Evolutionary conservation across 208 protist genomes (phyloP).

Genomic region (Trypanosoma theileri): DNA sequence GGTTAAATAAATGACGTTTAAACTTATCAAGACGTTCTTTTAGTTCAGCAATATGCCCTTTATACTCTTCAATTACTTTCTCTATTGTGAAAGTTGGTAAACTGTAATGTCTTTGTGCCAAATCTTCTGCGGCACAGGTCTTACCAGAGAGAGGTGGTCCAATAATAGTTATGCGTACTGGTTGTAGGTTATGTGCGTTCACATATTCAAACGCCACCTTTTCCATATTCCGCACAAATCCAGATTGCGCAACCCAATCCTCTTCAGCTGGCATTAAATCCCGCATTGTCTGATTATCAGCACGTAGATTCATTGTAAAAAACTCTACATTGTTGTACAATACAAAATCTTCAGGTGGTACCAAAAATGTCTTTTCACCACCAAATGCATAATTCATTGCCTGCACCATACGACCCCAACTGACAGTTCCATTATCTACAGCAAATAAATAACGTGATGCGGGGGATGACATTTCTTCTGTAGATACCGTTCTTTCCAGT

Average conservation of each 20-base stretch:
- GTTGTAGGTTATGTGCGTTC: conserved; percentile 52
- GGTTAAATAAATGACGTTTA: conserved; percentile 29
- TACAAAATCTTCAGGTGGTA: conserved; percentile 59
- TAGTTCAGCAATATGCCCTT: conserved; percentile 33
- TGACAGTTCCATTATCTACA: conserved; percentile 70
- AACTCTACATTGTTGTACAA: conserved; percentile 83
- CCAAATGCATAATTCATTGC: conserved; percentile 85
- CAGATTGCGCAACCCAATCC: conserved; percentile 76
- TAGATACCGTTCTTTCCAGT: conserved; percentile 9
- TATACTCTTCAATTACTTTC: conserved; percentile 71
- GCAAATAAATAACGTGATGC: conserved; percentile 87
- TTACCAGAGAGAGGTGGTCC: conserved; percentile 92
- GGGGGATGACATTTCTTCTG: conserved; percentile 12
- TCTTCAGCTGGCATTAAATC: conserved; percentile 66
- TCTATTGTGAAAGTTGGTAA: conserved; percentile 68
- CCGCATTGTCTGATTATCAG: conserved; percentile 69
- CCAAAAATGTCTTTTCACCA: conserved; percentile 39
- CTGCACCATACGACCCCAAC: conserved; percentile 67
- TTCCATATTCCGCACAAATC: conserved; percentile 67
- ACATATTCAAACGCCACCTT: conserved; percentile 82
- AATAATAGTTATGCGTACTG: conserved; percentile 80
- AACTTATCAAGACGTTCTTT: conserved; percentile 34
- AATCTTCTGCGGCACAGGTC: conserved; percentile 49
- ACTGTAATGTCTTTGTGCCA: conserved; percentile 72
- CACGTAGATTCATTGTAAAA: conserved; percentile 85